Conservation (phyloP, 1,284 basidiomycete genomes). For the Prillingera fragicola region DNA sequence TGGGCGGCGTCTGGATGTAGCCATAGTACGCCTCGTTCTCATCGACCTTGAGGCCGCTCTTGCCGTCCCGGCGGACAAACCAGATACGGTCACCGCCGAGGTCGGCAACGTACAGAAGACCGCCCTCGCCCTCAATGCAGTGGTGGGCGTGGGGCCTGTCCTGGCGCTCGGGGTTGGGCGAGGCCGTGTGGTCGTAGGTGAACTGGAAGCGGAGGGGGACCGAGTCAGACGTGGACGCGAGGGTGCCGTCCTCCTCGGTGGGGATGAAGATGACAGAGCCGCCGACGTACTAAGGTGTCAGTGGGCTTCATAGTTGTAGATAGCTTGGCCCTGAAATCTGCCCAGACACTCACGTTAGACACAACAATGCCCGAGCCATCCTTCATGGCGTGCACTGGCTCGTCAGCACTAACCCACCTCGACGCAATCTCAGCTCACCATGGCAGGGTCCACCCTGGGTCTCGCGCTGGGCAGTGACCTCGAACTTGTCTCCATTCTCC, state of each 20-base stretch:
- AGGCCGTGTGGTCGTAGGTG: constrained; percentile 22
- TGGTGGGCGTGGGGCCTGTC: constrained; percentile 44
- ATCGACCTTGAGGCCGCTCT: constrained; percentile 27
- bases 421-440: constrained; percentile 16
- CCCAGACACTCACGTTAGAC: constrained; percentile 31
- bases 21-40: too few relatives aligned
- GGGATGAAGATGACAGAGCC: constrained; percentile 38
- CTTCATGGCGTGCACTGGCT: constrained; percentile 36
- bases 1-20: constrained; percentile 31
- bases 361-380: constrained; percentile 38
- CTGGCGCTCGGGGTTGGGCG: constrained; percentile 43
- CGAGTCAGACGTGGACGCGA: constrained; percentile 25
- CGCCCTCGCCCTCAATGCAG: constrained; percentile 35
- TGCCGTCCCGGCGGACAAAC: constrained; percentile 27
- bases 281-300: constrained; percentile 26
- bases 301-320: background rate
- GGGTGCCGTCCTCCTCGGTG: constrained; percentile 22
- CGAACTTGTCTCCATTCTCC: constrained; percentile 22
- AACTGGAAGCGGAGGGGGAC: constrained; percentile 28
- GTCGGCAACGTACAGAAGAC: constrained; percentile 39
- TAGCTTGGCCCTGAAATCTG: too few relatives aligned
- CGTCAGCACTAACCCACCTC: constrained; percentile 2
- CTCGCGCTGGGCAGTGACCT: constrained; percentile 27
- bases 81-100: constrained; percentile 45
- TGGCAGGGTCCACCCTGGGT: constrained; percentile 37